phyloP scores from a whole-genome alignment of 1,284 basidiomycete genomes.

The Boletus sp. region DNA sequence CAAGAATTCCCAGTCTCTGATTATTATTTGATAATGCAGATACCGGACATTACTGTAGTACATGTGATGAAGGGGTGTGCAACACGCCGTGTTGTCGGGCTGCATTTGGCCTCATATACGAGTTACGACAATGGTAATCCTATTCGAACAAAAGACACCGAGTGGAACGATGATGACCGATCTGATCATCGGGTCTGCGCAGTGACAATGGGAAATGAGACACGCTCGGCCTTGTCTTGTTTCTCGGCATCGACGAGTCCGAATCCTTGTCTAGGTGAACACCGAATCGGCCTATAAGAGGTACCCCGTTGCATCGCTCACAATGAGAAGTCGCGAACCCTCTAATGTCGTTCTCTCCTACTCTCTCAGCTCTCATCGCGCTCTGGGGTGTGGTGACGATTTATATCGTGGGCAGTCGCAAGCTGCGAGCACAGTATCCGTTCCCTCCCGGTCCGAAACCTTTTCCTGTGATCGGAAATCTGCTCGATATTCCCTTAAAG shows the following conservation, averaged over 20 bases:
- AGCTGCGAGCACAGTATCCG: conserved; percentile 8
- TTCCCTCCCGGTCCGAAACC: conserved; percentile 33
- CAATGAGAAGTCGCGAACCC: conserved; percentile 4
- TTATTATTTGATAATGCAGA: no score
- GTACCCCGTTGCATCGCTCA: background rate
- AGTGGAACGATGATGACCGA: background rate
- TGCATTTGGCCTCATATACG: background rate
- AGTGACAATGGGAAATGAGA: conserved; percentile 18
- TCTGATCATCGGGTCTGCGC: conserved; percentile 1
- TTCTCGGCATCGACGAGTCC: background rate
- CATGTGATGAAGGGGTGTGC: no score
- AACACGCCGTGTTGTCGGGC: no score
- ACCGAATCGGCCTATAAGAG: conserved; percentile 22
- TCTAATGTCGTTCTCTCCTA: conserved; percentile 20
- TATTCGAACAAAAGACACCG: conserved; percentile 8
- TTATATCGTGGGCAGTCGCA: conserved; percentile 19
- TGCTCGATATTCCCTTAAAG: conserved; percentile 29
- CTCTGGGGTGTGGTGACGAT: conserved; percentile 23
- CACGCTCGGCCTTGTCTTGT: conserved; percentile 12
- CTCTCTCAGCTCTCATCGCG: conserved; percentile 21
- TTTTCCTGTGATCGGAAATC: conserved; percentile 34
- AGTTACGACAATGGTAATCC: no score
- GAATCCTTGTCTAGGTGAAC: conserved; percentile 17
- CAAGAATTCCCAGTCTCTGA: no score
- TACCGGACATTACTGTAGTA: no score